phyloP scores from a whole-genome alignment of 116 monocot genomes.

The Phalaenopsis hybrid region DNA sequence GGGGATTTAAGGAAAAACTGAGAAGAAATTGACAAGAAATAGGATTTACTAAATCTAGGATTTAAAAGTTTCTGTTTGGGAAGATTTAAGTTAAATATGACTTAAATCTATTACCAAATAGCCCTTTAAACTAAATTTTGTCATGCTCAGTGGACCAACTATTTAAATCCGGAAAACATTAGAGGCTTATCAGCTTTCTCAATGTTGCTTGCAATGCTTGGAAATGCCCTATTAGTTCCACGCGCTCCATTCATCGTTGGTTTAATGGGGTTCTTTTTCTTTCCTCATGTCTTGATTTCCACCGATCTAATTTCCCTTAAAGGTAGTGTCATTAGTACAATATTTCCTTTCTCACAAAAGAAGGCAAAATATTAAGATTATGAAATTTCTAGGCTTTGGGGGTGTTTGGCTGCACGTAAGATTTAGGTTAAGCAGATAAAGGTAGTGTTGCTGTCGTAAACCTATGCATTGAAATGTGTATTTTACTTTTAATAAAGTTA shows the following conservation, averaged over 20 bases:
- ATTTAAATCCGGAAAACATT: slow-evolving; percentile 86
- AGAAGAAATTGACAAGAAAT: too few relatives aligned
- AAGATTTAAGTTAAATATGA: too few relatives aligned
- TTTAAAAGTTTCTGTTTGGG: too few relatives aligned
- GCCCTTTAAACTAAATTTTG: neutral
- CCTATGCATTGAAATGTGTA: too few relatives aligned
- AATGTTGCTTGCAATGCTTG: slow-evolving; percentile 92
- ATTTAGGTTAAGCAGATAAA: too few relatives aligned
- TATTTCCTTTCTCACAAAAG: neutral
- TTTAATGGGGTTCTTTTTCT: slow-evolving; percentile 73
- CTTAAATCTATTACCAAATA: too few relatives aligned
- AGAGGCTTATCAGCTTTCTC: slow-evolving; percentile 81
- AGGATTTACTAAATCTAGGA: too few relatives aligned
- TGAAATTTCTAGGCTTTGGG: too few relatives aligned
- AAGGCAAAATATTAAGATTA: neutral
- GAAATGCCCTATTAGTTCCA: slow-evolving; percentile 89
- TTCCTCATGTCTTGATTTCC: neutral
- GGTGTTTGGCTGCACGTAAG: too few relatives aligned
- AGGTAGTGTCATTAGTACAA: neutral
- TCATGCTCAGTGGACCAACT: slow-evolving; percentile 84
- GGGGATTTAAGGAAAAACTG: too few relatives aligned
- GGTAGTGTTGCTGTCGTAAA: too few relatives aligned
- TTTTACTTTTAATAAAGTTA: too few relatives aligned
- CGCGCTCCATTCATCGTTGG: slow-evolving; percentile 92
- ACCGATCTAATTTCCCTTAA: neutral